Evolutionary conservation across 495 filamentous ascomycete species (phyloP).

Genomic region (Penicillium nucicola): DNA sequence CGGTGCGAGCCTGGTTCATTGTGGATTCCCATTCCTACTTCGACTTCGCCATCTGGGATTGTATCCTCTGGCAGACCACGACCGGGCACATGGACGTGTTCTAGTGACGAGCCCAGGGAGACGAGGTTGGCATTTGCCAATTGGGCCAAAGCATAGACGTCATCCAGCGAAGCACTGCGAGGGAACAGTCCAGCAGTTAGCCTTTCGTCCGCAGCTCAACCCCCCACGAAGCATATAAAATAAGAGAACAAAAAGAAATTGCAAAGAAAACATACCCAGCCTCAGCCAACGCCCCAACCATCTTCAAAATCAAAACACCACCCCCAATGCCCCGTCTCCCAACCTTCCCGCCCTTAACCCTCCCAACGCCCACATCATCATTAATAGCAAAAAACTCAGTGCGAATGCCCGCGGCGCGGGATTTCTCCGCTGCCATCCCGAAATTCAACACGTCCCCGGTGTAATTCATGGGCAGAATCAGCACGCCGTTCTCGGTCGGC

Average conservation of each 20-base stretch:
- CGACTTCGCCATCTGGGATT: conserved; percentile 69
- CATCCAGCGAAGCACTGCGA: conserved; percentile 48
- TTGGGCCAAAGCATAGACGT: conserved; percentile 69
- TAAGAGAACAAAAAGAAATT: neutral
- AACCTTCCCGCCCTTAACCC: conserved; percentile 80
- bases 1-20: conserved; percentile 87
- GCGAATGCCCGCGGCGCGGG: conserved; percentile 70
- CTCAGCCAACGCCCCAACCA: conserved; percentile 80
- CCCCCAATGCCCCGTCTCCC: conserved; percentile 89
- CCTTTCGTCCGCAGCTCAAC: neutral
- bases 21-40: conserved; percentile 98
- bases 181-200: neutral
- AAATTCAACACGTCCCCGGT: conserved; percentile 88
- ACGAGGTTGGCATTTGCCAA: conserved; percentile 74
- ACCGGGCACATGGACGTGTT: conserved; percentile 92
- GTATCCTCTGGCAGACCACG: conserved; percentile 54
- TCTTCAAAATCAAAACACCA: conserved; percentile 86
- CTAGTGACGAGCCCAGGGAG: conserved; percentile 79
- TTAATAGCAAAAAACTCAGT: conserved; percentile 93
- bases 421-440: conserved; percentile 92
- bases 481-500: conserved; percentile 65
- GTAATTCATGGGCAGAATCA: conserved; percentile 68
- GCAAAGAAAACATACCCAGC: conserved; percentile 45
- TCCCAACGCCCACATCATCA: conserved; percentile 93
- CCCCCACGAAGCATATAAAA: neutral